Evolutionary conservation across 805 yeast species (phyloP), one percentile per base, ranked within the genome.

Genomic region (Maudiozyma serrabonitensis): DNA sequence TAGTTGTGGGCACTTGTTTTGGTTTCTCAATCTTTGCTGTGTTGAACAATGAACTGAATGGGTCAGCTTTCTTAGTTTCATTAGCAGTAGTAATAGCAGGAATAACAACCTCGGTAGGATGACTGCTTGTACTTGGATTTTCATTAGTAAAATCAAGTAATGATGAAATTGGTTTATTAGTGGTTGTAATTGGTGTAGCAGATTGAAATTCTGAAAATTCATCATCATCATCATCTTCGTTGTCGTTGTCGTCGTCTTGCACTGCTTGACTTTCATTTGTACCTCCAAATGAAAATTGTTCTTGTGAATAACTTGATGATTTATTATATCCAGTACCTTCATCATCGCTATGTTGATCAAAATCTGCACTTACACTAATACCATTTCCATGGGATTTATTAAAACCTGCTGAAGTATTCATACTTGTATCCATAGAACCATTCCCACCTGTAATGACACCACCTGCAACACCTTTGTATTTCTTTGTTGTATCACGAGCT

Each of bases 401-500:
- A 48, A 57, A 56, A 13, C 68, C 67, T 1, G 66, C 66, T 19
- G 64, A 64, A 25, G 60, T 55, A 45, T 58, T 63, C 44, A 56
- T 58, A 11, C 52, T 50, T 8, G 32, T 35, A 4, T 39, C 42
- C 8, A 21, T 8, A 13, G 26, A 13, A 7, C 26, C 23, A 16
- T 9, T 19, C 5, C 70, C 59, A 3, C 23, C 23, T 3, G 23
- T 21, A 4, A 21, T 21, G 40, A 70, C 66, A 25, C 83, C 83
- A 25, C 86, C 84, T 8, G 90, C 80, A 35, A 86, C 83, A 46
- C 90, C 95, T 43, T 82, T 84, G 64, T 82, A 88, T 67, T 89
- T 90, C 68, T 84, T 81, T 35, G 88, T 76, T 56, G 88, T 85
- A 16, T 82, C 84, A 57, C 93, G 79, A n/a, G 96, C 89, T 74